Conservation (phyloP, 495 filamentous ascomycete genomes). For the Aspergillus sparsus region DNA sequence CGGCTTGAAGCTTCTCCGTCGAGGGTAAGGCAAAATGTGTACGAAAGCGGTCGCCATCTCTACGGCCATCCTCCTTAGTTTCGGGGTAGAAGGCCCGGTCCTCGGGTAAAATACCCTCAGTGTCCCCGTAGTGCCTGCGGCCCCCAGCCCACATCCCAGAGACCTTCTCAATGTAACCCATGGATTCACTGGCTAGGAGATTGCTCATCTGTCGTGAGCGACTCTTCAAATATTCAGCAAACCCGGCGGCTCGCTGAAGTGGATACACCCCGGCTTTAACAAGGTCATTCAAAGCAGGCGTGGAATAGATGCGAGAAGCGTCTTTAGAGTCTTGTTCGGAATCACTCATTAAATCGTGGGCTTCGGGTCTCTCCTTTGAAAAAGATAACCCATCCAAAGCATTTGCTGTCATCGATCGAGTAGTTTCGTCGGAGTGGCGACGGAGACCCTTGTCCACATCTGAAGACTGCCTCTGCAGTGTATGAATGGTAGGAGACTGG, state of each 20-base stretch:
- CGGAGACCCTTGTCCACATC: conserved; percentile 29
- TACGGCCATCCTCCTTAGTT: conserved; percentile 60
- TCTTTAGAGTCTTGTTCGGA: conserved; percentile 29
- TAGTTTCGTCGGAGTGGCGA: conserved; percentile 47
- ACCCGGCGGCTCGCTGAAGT: conserved; percentile 78
- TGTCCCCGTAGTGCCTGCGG: conserved; percentile 82
- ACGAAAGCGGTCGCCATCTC: conserved; percentile 76
- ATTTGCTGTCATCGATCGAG: conserved; percentile 33
- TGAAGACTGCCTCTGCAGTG: conserved; percentile 36
- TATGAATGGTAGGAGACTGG: conserved; percentile 73
- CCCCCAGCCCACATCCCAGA: conserved; percentile 97
- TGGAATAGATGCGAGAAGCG: conserved; percentile 35
- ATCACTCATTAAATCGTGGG: conserved; percentile 21
- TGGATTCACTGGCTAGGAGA: conserved; percentile 86
- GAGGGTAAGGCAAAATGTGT: conserved; percentile 85
- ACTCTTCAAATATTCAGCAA: conserved; percentile 80
- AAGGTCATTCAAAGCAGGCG: conserved; percentile 68
- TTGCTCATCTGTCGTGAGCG: conserved; percentile 79
- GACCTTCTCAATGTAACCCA: conserved; percentile 96
- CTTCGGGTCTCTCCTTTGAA: conserved; percentile 21
- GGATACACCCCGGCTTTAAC: conserved; percentile 77
- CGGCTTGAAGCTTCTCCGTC: conserved; percentile 83
- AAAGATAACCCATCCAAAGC: conserved; percentile 13
- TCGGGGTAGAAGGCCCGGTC: conserved; percentile 63
- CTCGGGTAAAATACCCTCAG: conserved; percentile 65